These are phyloP conservation scores for Pleurotus salmoneostramineus DNA, from an alignment of 768 basidiomycete species.

Conservation along the genomic window DNA sequence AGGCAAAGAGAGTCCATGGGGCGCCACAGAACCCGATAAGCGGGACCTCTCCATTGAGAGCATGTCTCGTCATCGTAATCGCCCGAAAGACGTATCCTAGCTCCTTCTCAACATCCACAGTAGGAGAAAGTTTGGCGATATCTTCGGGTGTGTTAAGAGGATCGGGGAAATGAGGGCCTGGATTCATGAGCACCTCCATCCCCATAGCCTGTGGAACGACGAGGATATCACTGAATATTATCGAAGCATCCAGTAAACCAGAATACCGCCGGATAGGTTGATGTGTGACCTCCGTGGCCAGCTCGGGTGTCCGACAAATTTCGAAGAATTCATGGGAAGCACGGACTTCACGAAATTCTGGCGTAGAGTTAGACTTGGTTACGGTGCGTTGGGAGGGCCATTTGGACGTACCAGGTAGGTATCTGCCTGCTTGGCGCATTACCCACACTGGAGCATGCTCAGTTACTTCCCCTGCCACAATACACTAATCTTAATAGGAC, in stretches of 20 bases:
- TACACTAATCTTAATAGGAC: neutral
- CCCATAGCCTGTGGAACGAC: slow-evolving; percentile 98
- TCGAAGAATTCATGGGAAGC: slow-evolving; percentile 91
- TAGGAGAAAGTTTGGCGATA: slow-evolving; percentile 49
- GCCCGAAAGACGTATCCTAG: slow-evolving; percentile 92
- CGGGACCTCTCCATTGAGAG: slow-evolving; percentile 84
- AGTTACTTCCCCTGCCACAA: slow-evolving; percentile 64
- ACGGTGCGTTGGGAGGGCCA: neutral
- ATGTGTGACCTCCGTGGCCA: slow-evolving; percentile 86
- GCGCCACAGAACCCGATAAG: slow-evolving; percentile 97
- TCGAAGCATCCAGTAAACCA: slow-evolving; percentile 88
- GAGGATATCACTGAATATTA: slow-evolving; percentile 98
- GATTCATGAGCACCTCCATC: slow-evolving; percentile 92
- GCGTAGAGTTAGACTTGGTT: neutral
- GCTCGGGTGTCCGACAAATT: slow-evolving; percentile 86
- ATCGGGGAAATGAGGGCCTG: slow-evolving; percentile 83
- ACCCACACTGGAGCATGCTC: slow-evolving; percentile 97
- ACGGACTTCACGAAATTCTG: slow-evolving; percentile 89
- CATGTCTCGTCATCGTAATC: slow-evolving; percentile 78
- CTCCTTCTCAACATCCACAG: slow-evolving; percentile 79
- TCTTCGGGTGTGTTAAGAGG: slow-evolving; percentile 81
- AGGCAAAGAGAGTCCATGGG: slow-evolving; percentile 97
- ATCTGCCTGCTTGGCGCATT: slow-evolving; percentile 95
- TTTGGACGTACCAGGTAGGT: slow-evolving; percentile 75
- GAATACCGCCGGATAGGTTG: slow-evolving; percentile 91